phyloP scores from a whole-genome alignment of 495 filamentous ascomycete genomes.

The Tirmania nivea region DNA sequence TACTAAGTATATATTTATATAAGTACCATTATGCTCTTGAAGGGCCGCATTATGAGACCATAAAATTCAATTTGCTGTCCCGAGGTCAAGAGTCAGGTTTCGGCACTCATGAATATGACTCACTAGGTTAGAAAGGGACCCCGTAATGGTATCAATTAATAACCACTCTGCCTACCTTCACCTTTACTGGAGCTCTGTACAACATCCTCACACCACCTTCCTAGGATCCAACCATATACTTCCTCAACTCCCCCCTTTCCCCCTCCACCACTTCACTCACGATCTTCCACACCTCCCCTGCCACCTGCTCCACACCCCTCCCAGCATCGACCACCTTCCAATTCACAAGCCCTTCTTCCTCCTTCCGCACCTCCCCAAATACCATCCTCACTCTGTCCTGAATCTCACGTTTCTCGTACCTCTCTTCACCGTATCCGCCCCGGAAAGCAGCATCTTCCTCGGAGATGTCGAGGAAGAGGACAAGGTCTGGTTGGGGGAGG shows the following conservation, averaged over 20 bases:
- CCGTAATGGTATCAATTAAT: too few species aligned
- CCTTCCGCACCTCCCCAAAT: conserved; percentile 36
- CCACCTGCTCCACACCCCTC: conserved; percentile 24
- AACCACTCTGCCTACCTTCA: too few species aligned
- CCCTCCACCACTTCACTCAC: not conserved
- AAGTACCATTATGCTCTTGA: too few species aligned
- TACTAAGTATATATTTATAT: too few species aligned
- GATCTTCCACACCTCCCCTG: not conserved
- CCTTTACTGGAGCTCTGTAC: too few species aligned
- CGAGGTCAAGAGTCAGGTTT: too few species aligned
- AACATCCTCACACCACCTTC: too few species aligned
- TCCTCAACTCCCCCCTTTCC: not conserved
- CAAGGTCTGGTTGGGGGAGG: conserved; percentile 67
- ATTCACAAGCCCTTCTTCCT: conserved; percentile 30
- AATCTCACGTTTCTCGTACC: conserved; percentile 72
- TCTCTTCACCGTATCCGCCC: conserved; percentile 69
- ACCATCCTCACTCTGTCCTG: conserved; percentile 56
- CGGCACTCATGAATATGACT: too few species aligned
- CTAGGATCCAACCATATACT: not conserved
- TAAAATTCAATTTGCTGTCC: too few species aligned
- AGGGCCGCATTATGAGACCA: too few species aligned
- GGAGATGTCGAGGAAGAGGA: conserved; percentile 65
- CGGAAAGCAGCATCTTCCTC: conserved; percentile 47
- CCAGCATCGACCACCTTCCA: conserved; percentile 27
- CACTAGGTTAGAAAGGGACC: too few species aligned